Evolutionary conservation across 208 protist species (phyloP), one percentile per base, ranked within the genome.

Genomic region (Herpetomonas samuelpessoai): DNA sequence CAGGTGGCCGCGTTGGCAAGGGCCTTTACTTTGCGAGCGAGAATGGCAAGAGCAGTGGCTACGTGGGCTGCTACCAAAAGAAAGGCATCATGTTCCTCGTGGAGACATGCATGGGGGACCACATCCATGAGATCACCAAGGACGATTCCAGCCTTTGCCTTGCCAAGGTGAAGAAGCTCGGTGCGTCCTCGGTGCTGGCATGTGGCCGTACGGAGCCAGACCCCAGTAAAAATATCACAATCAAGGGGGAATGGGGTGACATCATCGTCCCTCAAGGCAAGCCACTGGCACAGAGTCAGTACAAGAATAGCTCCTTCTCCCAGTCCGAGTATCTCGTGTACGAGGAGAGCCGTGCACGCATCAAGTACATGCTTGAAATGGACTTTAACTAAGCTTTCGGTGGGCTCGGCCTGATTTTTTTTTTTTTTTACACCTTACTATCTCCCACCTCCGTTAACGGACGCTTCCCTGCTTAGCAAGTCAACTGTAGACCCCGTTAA

Each of bases 1-100:
- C 56, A 4, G 65, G 65, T 48, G 65, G 65, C 3, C 65, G 65
- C 26, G 56, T 71, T 3, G 65, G 65, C 26, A 45, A 51, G 0
- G 65, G 65, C 18, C 57, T 71, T 18, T 71, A 71, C 65, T 71
- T 71, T 59, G 65, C 65, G 22, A 71, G 65, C 38, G 65, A 71
- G 41, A 71, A 63, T 47, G 58, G 56, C 65, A 71, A 71, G 56
- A 71, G 65, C 49, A 58, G 49, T 31, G 48, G 27, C 38, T 71
- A 71, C 57, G 30, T 41, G 18, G 49, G 51, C 22, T 41, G 19
- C 14, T 28, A 61, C 28, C 27, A 35, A 2, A 62, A 71, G 16
- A 63, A 55, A 1, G 65, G 65, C 27, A 57, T 50, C 46, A 63
- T 71, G 56, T 71, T 71, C 44, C 52, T 71, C 1, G 65, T 71